Conservation (phyloP, 352 stramenopile species). For the Phytophthora nicotianae region DNA sequence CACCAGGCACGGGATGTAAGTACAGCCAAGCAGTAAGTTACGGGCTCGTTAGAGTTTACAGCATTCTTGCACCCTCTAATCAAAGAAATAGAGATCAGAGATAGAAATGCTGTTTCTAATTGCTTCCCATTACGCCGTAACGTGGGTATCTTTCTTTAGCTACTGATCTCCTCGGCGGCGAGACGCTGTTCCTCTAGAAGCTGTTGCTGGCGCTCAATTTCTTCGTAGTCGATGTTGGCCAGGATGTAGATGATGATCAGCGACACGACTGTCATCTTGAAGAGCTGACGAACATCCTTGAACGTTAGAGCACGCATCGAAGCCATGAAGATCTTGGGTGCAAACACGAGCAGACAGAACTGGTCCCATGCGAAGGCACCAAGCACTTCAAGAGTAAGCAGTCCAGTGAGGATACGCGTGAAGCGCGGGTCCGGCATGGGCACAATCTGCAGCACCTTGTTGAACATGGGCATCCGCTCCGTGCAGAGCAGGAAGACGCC, state of each 20-base stretch:
- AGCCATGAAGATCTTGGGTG: conserved; percentile 87
- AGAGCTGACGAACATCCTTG: conserved; percentile 78
- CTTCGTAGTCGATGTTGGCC: conserved; percentile 90
- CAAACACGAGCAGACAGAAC: conserved; percentile 84
- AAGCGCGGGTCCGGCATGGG: conserved; percentile 90
- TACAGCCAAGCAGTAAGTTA: conserved; percentile 19
- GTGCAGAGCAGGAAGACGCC: conserved; percentile 93
- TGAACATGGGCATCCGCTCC: conserved; percentile 91
- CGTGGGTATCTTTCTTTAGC: conserved; percentile 28
- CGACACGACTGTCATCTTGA: conserved; percentile 88
- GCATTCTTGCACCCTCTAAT: background rate
- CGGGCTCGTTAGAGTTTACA: background rate
- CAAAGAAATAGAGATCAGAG: conserved; percentile 20
- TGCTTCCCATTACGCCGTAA: conserved; percentile 9
- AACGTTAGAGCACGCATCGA: conserved; percentile 76
- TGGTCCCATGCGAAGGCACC: conserved; percentile 89
- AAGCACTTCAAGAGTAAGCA: conserved; percentile 85
- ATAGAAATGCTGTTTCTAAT: conserved; percentile 25
- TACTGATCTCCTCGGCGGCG: conserved; percentile 47
- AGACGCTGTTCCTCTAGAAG: conserved; percentile 65
- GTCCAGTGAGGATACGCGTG: conserved; percentile 75
- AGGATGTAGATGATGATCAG: conserved; percentile 87
- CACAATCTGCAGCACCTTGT: conserved; percentile 93
- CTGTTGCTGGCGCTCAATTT: conserved; percentile 89
- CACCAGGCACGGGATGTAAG: conserved; percentile 35